Percentiles rank a stretch among this genome's conserved stretches.
Evolutionary conservation across 2,329 filamentous ascomycete species (phyloP).

Genomic region (Mycosphaerella arachidis): DNA sequence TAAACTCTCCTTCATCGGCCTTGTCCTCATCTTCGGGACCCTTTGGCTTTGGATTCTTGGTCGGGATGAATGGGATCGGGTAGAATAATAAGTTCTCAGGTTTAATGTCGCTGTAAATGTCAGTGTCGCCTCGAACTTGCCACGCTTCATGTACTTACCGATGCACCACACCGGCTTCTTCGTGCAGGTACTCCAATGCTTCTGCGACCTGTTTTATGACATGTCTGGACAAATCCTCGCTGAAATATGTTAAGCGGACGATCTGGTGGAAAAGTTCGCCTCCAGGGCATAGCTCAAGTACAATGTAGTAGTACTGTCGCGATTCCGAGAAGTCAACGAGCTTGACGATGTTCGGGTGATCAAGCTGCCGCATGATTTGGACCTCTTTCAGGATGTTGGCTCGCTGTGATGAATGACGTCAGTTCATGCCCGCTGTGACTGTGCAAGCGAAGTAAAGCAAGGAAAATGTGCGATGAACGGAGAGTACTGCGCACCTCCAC

Average conservation of each 20-base stretch:
- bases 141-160: slow-evolving; percentile 58
- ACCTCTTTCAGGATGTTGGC: slow-evolving; percentile 98
- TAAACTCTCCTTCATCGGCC: slow-evolving; percentile 90
- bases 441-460: slow-evolving; percentile 5
- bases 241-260: slow-evolving; percentile 96
- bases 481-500: slow-evolving; percentile 76
- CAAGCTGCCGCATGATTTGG: slow-evolving; percentile 94
- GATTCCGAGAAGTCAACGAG: slow-evolving; percentile 93
- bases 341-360: slow-evolving; percentile 94
- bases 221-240: slow-evolving; percentile 88
- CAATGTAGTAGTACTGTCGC: slow-evolving; percentile 93
- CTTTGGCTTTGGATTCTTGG: slow-evolving; percentile 73
- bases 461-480: slow-evolving; percentile 11
- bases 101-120: slow-evolving; percentile 78
- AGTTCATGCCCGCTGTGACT: slow-evolving; percentile 31
- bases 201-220: slow-evolving; percentile 95
- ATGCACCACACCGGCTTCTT: slow-evolving; percentile 92
- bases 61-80: slow-evolving; percentile 75
- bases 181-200: slow-evolving; percentile 87
- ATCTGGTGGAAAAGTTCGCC: slow-evolving; percentile 98
- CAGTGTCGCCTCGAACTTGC: slow-evolving; percentile 22
- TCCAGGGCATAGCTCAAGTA: slow-evolving; percentile 89
- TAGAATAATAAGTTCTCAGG: slow-evolving; percentile 95
- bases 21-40: slow-evolving; percentile 94
- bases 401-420: slow-evolving; percentile 57